Conservation (phyloP, 78 protist genomes). For the Trichosphaerium sp. region DNA sequence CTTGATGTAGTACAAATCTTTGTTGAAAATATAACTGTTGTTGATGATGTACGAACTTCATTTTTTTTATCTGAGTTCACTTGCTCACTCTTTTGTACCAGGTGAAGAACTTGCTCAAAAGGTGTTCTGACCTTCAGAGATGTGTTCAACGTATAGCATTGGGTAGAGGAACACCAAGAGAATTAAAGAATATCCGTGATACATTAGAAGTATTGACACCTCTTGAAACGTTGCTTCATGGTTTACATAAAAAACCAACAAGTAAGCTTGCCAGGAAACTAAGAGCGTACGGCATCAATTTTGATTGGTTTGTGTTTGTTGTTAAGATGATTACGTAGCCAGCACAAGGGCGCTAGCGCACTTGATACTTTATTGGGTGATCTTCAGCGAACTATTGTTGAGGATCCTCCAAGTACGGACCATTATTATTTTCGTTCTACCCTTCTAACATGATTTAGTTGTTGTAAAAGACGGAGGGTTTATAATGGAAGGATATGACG, state of each 20-base stretch:
- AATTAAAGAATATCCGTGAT: slow-evolving; percentile 9
- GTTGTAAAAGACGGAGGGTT: slow-evolving; percentile 9
- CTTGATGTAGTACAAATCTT: slow-evolving; percentile 14
- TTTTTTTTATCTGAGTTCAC: not conserved
- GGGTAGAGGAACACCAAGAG: slow-evolving; percentile 22
- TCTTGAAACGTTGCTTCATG: not conserved
- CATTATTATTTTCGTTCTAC: too few species aligned
- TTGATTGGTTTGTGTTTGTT: too few species aligned
- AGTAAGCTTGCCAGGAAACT: too few species aligned
- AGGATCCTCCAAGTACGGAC: slow-evolving; percentile 27
- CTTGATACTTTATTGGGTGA: slow-evolving; percentile 2
- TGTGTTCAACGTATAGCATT: slow-evolving; percentile 26
- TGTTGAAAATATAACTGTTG: not conserved
- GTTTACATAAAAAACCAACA: too few species aligned
- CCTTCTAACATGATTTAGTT: too few species aligned
- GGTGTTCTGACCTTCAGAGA: slow-evolving; percentile 26
- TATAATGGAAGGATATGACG: slow-evolving; percentile 1
- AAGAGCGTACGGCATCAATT: too few species aligned
- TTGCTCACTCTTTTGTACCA: too few species aligned
- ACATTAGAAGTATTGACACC: not conserved
- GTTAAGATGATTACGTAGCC: too few species aligned
- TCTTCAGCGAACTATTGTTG: slow-evolving; percentile 12
- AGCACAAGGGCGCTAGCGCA: too few species aligned
- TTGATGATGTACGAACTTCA: not conserved
- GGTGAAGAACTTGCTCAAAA: too few species aligned